A percentile compares a stretch with the other conserved stretches of the same genome.
These are phyloP conservation scores for Hanseniaspora occidentalis DNA, from an alignment of 805 yeast genomes.

Conservation along the genomic window DNA sequence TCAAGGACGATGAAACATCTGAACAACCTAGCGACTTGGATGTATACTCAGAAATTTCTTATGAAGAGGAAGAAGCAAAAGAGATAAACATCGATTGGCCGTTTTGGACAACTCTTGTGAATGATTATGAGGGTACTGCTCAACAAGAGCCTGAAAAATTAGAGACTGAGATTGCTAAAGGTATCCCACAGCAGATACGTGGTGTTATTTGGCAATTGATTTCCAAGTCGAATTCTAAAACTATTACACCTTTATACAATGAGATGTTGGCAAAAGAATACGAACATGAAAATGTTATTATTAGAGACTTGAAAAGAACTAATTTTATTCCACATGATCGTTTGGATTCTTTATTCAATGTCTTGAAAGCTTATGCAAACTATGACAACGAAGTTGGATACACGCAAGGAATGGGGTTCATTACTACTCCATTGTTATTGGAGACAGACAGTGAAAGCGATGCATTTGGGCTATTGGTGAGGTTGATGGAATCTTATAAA, in stretches of 20 bases:
- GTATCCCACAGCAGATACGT: slow-evolving; percentile 76
- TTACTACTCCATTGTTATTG: slow-evolving; percentile 72
- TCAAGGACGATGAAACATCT: not conserved
- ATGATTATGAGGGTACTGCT: slow-evolving; percentile 62
- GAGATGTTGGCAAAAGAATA: slow-evolving; percentile 40
- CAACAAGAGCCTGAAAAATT: slow-evolving; percentile 46
- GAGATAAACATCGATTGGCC: slow-evolving; percentile 55
- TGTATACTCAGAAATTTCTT: slow-evolving; percentile 19
- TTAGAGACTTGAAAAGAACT: slow-evolving; percentile 75
- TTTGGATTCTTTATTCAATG: slow-evolving; percentile 51
- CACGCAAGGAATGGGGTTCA: slow-evolving; percentile 96
- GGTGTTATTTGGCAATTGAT: slow-evolving; percentile 91
- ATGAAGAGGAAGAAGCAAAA: slow-evolving; percentile 28
- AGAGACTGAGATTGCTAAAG: slow-evolving; percentile 49
- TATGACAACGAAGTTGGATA: slow-evolving; percentile 92
- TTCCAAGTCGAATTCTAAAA: slow-evolving; percentile 60
- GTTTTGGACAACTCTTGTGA: slow-evolving; percentile 76
- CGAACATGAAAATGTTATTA: slow-evolving; percentile 62
- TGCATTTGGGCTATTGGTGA: slow-evolving; percentile 69
- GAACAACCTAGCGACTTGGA: too few species aligned
- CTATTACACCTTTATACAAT: slow-evolving; percentile 23
- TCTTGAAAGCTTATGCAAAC: slow-evolving; percentile 73
- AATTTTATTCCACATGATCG: slow-evolving; percentile 59
- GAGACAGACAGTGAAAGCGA: slow-evolving; percentile 61
- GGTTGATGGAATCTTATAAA: slow-evolving; percentile 76